These are phyloP conservation scores for Ganoderma lucidum DNA, from an alignment of 1,284 basidiomycete species.

Conservation along the genomic window DNA sequence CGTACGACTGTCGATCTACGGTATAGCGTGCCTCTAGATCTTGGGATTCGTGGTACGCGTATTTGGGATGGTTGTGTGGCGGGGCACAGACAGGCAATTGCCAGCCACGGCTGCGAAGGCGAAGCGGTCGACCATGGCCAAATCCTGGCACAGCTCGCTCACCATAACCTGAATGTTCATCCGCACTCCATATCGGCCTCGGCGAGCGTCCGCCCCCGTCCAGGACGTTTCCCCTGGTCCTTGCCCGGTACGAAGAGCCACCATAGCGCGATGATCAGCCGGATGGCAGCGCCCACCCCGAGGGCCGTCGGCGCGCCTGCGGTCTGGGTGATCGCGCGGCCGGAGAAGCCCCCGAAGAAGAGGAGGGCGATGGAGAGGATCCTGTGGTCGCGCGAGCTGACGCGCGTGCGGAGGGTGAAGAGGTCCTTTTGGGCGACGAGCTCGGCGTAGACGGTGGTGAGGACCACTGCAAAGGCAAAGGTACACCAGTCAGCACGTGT, in stretches of 20 bases:
- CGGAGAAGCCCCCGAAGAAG: slow-evolving; percentile 78
- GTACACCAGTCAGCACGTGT: not conserved
- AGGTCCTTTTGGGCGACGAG: slow-evolving; percentile 82
- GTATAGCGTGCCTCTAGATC: too few species aligned
- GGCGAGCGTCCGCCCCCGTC: slow-evolving; percentile 16
- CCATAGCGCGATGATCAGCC: slow-evolving; percentile 67
- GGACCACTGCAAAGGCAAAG: slow-evolving; percentile 52
- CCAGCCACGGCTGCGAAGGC: too few species aligned
- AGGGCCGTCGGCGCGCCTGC: slow-evolving; percentile 73
- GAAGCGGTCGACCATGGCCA: too few species aligned
- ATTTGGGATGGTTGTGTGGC: too few species aligned
- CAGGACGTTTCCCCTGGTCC: slow-evolving; percentile 35
- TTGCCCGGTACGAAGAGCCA: slow-evolving; percentile 74
- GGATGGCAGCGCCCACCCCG: slow-evolving; percentile 76
- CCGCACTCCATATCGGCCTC: not conserved
- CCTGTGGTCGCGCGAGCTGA: slow-evolving; percentile 77
- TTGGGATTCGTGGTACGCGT: too few species aligned
- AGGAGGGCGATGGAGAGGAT: slow-evolving; percentile 70
- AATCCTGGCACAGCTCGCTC: too few species aligned
- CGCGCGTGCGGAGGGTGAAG: slow-evolving; percentile 58
- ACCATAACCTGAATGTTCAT: not conserved
- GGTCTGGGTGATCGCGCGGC: slow-evolving; percentile 68
- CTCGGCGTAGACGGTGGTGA: slow-evolving; percentile 89
- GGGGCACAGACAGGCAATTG: too few species aligned
- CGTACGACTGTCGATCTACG: too few species aligned